Percentiles rank a stretch among this genome's conserved stretches.
Conservation (phyloP, 2,329 filamentous ascomycete genomes). For the Cladophialophora chaetospira region DNA sequence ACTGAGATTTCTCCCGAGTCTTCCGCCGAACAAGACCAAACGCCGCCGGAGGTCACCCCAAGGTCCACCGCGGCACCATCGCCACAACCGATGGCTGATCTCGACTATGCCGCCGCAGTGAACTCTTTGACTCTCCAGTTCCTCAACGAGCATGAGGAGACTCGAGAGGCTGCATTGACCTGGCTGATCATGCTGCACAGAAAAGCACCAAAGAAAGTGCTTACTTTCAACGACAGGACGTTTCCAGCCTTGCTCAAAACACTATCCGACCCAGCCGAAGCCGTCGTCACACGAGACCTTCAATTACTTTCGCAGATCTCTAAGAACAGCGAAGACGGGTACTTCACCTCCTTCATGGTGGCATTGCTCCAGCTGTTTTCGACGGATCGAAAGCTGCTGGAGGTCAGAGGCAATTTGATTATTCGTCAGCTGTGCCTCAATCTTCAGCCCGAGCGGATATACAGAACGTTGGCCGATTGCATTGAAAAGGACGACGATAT, state of each 20-base stretch:
- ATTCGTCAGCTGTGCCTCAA: constrained; percentile 93
- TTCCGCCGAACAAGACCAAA: constrained; percentile 18
- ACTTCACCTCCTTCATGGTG: constrained; percentile 98
- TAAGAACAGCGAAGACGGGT: constrained; percentile 92
- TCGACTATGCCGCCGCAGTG: constrained; percentile 96
- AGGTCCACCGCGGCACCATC: constrained; percentile 50
- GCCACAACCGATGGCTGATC: constrained; percentile 57
- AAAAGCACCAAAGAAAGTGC: constrained; percentile 88
- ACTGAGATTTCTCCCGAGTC: constrained; percentile 16
- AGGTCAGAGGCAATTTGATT: constrained; percentile 92
- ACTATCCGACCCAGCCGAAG: constrained; percentile 89
- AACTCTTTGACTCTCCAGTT: constrained; percentile 91
- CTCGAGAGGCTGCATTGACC: constrained; percentile 85
- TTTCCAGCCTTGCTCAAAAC: constrained; percentile 96
- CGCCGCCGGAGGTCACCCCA: constrained; percentile 36
- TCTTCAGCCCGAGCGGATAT: constrained; percentile 91
- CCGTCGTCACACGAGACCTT: constrained; percentile 91
- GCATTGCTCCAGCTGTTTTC: constrained; percentile 93
- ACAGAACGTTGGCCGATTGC: constrained; percentile 91
- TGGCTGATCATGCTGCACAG: constrained; percentile 98
- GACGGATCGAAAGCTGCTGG: constrained; percentile 85
- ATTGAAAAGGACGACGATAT: constrained; percentile 97
- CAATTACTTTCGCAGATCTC: constrained; percentile 95
- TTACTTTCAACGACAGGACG: constrained; percentile 95
- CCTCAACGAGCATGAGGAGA: constrained; percentile 94